Conservation (phyloP, 2,329 filamentous ascomycete species). For the Endocalyx cinctus region DNA sequence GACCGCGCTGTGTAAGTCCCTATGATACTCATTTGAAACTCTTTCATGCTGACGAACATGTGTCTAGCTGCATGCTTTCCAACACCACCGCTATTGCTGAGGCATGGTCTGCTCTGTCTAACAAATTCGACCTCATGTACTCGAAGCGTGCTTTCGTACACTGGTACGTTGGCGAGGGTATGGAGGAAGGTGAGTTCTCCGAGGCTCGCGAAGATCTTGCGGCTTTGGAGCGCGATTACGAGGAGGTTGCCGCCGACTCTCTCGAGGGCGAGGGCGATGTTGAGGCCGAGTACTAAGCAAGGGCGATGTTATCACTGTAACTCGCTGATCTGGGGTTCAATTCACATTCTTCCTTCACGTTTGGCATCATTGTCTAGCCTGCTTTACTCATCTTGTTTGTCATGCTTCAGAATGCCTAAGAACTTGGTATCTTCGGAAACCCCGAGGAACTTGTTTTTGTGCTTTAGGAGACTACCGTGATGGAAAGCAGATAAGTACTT, state of each 20-base stretch:
- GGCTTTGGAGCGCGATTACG: slow-evolving; percentile 96
- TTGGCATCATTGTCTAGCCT: too few relatives aligned
- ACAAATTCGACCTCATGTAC: slow-evolving; percentile 99
- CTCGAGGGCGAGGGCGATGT: slow-evolving; percentile 78
- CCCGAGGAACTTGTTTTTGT: slow-evolving; percentile 12
- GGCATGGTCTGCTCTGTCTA: slow-evolving; percentile 91
- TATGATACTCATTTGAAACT: slow-evolving; percentile 36
- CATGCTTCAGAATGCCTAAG: too few relatives aligned
- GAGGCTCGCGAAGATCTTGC: slow-evolving; percentile 98
- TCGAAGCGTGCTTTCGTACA: slow-evolving; percentile 99
- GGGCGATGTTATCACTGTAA: too few relatives aligned
- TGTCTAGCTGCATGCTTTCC: slow-evolving; percentile 84
- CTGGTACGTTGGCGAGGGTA: slow-evolving; percentile 99
- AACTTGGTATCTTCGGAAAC: too few relatives aligned
- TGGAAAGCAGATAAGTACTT: too few relatives aligned
- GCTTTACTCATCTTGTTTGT: too few relatives aligned
- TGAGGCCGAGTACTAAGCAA: slow-evolving; percentile 86
- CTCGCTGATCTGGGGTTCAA: slow-evolving; percentile 4
- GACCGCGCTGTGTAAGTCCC: slow-evolving; percentile 94
- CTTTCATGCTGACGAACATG: slow-evolving; percentile 9
- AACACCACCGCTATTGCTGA: slow-evolving; percentile 99
- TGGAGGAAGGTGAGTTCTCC: slow-evolving; percentile 99
- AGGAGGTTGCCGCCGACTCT: slow-evolving; percentile 95
- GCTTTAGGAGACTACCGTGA: too few relatives aligned
- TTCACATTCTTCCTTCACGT: too few relatives aligned